Conservation (phyloP, 148 eudicot genomes). For the Heliosperma pusillum region DNA sequence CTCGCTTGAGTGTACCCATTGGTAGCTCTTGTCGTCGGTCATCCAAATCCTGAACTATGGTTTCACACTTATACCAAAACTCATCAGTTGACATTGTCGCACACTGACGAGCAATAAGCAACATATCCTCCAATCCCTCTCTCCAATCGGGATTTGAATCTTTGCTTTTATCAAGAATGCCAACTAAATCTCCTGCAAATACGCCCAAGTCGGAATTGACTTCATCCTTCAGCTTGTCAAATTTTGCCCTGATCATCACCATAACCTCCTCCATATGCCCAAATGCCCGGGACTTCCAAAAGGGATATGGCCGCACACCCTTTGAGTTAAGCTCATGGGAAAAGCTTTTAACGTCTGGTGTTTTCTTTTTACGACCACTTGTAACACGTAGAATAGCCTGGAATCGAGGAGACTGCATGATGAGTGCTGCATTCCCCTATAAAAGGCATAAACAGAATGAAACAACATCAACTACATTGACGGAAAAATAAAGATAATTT, state of each 20-base stretch:
- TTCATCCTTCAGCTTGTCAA: conserved; percentile 89
- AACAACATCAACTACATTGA: conserved; percentile 1
- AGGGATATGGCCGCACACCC: conserved; percentile 93
- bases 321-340: conserved; percentile 98
- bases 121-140: conserved; percentile 73
- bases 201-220: conserved; percentile 82
- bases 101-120: conserved; percentile 71
- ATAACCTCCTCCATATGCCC: conserved; percentile 84
- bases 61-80: conserved; percentile 87
- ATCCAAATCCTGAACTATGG: conserved; percentile 85
- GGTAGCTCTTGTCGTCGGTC: conserved; percentile 91
- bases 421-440: conserved; percentile 71
- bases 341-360: conserved; percentile 85
- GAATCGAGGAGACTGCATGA: conserved; percentile 92
- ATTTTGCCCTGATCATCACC: conserved; percentile 83
- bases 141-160: conserved; percentile 63
- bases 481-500: not conserved
- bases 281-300: conserved; percentile 79
- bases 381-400: conserved; percentile 83
- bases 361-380: conserved; percentile 79
- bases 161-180: conserved; percentile 56
- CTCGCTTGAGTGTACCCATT: conserved; percentile 76
- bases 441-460: conserved; percentile 25
- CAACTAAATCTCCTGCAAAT: conserved; percentile 91
- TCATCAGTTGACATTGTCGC: conserved; percentile 84